Percentiles rank a stretch among this genome's conserved stretches.
phyloP scores from a whole-genome alignment of 345 rosid species.

The Tarenaya hassleriana region DNA sequence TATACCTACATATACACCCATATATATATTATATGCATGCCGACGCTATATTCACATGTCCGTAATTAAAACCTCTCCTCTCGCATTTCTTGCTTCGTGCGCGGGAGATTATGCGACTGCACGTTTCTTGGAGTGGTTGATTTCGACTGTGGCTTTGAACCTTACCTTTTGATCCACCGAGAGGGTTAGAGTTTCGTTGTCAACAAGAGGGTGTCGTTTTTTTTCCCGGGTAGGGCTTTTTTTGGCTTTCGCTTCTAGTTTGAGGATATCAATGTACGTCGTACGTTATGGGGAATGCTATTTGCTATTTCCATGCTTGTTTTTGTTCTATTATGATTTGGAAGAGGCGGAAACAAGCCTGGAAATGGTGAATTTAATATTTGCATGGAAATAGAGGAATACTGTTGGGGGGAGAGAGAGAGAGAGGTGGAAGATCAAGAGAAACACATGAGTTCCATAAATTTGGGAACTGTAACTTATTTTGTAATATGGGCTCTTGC shows the following conservation, averaged over 20 bases:
- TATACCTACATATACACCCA: not conserved
- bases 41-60: constrained; percentile 1
- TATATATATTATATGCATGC: constrained; percentile 7
- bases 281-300: constrained; percentile 7
- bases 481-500: too few relatives aligned
- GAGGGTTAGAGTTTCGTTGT: too few relatives aligned
- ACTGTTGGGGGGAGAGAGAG: constrained; percentile 17
- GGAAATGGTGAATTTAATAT: not conserved
- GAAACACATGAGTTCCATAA: constrained; percentile 30
- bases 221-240: constrained; percentile 7
- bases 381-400: constrained; percentile 21
- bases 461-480: constrained; percentile 17
- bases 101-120: too few relatives aligned
- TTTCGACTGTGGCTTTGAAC: too few relatives aligned
- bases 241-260: not conserved
- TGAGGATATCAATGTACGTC: not conserved
- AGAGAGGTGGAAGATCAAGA: not conserved
- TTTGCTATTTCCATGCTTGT: constrained; percentile 32
- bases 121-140: too few relatives aligned
- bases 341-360: constrained; percentile 19
- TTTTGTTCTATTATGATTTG: constrained; percentile 17
- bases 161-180: too few relatives aligned
- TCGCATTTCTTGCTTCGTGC: constrained; percentile 9
- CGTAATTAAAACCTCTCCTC: too few relatives aligned
- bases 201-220: not conserved